Base-by-base conservation (phyloP, 805 yeast genomes). In the Pichia phayaonensis region DNA sequence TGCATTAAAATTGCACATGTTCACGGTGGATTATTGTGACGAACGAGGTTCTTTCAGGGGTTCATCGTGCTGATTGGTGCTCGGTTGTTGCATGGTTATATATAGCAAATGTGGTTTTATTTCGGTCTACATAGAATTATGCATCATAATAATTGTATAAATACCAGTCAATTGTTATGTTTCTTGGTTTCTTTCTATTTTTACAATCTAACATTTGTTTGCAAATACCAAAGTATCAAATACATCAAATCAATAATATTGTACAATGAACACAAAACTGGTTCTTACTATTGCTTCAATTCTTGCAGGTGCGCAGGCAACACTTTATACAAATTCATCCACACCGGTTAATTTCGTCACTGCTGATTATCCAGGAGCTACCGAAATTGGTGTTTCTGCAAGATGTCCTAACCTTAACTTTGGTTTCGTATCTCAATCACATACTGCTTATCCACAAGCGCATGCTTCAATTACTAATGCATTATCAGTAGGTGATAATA, bases 391-490 rank as follows among this genome's bases (percentile, higher is more conserved):
- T 13, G 31, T 48, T 12, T 29, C 39, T 36, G 45, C 47, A 11
- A 20, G 24, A 5, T 60, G 64, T 48, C 49, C 58, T 11, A 22
- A 45, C 18, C 40, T 58, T 13, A 55, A 58, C 45, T 59, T 56
- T 45, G 39, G 46, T 7, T 56, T 40, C 29, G 52, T 51, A 13
- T 31, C 42, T 8, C 45, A 47, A 16, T 31, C 42, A 4, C 41
- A 47, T 29, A 50, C 43, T n/a, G 23, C 45, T 0, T 57, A 60
- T 41, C 64, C 64, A 11, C 2, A 54, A 12, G 63, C 59, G 18
- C 3, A 22, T 8, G 57, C 57, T 23, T 26, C 34, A 2, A 47
- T 61, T 26, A 51, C 49, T 12, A 50, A 50, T 13, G 61, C 51
- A 6, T 26, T n/a, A 16, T 34, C 48, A 8, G 31, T 59, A 6